Evolutionary conservation across 305 asterid genomes (phyloP), one percentile per base, ranked within the genome.

Genomic region (Fraxinus paxiana): DNA sequence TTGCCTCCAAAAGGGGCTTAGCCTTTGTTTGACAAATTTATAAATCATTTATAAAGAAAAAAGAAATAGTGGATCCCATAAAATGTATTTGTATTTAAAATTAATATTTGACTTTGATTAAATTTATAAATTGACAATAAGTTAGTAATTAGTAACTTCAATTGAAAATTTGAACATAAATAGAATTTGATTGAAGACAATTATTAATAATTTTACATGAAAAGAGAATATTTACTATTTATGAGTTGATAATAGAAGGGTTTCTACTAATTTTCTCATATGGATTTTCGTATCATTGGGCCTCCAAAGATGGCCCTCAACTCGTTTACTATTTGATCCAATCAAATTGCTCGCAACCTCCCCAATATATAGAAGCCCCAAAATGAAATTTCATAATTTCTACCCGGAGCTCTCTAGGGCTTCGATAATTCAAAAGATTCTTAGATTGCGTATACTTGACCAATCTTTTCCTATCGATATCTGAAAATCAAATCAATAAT

Each of bases 401-500:
- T 4, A 0, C 22, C 38, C 22, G 41, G 22, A 12, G 43, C 9
- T 30, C 38, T 69, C 75, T 69, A 69, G 75, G 75, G 75, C 75
- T 69, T 30, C 75, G 17, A 30, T 30, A 69, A 18, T 28, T 31
- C 22, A 1, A 69, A 69, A 69, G 43, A 31, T 30, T 30, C 43
- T 12, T 69, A 30, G 22, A 69, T 69, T 69, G 10, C 20, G 18
- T 30, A 30, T 8, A 26, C 73, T 65, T 5, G 28, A 69, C 10
- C 35, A 13, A 69, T 4, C 41, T 43, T 75, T 59, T 76, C 69
- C 37, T 35, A 69, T 65, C 43, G 79, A 54, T 63, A 33, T 74
- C 67, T 7, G 80, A 71, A 81, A 30, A 30, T 75, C 70, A 31
- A 80, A 30, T 73, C 41, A 6, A 6, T 37, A 73, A 46, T 75